These are phyloP conservation scores for Wickerhamiella siamensis DNA, from an alignment of 805 yeast genomes.

Conservation along the genomic window DNA sequence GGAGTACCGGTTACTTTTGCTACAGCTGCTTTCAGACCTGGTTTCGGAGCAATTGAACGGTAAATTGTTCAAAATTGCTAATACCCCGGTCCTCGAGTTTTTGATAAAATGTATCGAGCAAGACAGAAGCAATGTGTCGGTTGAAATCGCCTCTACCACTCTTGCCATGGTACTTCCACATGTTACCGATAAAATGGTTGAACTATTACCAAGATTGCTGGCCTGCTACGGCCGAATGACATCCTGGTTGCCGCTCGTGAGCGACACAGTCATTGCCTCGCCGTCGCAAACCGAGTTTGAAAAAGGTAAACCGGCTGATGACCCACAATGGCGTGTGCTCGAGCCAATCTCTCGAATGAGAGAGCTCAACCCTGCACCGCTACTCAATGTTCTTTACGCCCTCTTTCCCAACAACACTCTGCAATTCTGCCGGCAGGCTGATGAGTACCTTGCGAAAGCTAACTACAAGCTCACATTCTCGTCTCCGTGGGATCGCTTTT, in stretches of 20 bases:
- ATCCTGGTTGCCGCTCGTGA: conserved; percentile 23
- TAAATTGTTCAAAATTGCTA: conserved; percentile 16
- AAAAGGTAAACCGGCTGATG: background rate
- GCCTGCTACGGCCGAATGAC: conserved; percentile 33
- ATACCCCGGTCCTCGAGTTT: conserved; percentile 15
- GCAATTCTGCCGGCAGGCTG: conserved; percentile 31
- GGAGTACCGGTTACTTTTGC: conserved; percentile 26
- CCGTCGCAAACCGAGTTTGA: background rate
- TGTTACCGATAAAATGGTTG: conserved; percentile 25
- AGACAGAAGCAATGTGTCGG: conserved; percentile 30
- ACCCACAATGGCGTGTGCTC: background rate
- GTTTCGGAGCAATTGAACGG: conserved; percentile 14
- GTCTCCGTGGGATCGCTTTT: conserved; percentile 26
- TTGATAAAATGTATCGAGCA: conserved; percentile 19
- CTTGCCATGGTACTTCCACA: conserved; percentile 35
- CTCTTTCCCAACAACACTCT: conserved; percentile 39
- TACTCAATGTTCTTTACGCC: conserved; percentile 42
- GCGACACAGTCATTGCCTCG: background rate
- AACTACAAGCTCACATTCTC: conserved; percentile 13
- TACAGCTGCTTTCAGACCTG: conserved; percentile 26
- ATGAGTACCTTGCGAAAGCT: conserved; percentile 22
- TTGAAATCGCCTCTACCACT: conserved; percentile 28
- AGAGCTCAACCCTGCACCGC: conserved; percentile 23
- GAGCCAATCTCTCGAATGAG: background rate
- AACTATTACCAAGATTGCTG: conserved; percentile 30